Conservation (phyloP, 495 filamentous ascomycete genomes). For the Schizothecium vesticola region DNA sequence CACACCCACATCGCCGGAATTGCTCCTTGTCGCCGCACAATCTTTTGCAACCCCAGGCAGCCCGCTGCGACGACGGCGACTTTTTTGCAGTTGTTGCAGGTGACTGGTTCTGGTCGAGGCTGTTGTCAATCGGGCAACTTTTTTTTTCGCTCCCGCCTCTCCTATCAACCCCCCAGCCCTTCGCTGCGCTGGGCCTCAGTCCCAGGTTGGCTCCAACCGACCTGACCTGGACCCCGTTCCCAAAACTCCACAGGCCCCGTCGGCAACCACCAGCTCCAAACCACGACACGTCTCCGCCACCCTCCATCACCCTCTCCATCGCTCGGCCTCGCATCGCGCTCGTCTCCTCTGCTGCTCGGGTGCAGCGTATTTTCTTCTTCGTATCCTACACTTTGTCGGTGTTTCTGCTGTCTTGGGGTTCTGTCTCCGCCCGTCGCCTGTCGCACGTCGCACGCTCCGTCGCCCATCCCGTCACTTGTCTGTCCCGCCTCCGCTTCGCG, state of each 20-base stretch:
- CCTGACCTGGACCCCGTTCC: conserved; percentile 20
- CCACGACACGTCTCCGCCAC: conserved; percentile 32
- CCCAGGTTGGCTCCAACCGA: too few relatives aligned
- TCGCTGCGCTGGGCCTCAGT: not conserved
- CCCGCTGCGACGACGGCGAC: conserved; percentile 18
- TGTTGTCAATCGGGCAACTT: conserved; percentile 27
- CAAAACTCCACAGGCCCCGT: conserved; percentile 30
- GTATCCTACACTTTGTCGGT: conserved; percentile 5
- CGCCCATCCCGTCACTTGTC: not conserved
- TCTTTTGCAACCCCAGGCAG: not conserved
- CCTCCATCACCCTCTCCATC: conserved; percentile 17
- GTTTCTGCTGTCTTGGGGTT: conserved; percentile 5
- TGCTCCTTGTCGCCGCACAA: not conserved
- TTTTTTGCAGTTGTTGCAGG: conserved; percentile 11
- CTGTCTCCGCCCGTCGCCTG: not conserved
- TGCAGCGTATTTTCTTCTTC: conserved; percentile 4
- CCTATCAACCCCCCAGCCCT: conserved; percentile 15
- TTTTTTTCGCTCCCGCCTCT: conserved; percentile 15
- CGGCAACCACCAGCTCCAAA: conserved; percentile 21
- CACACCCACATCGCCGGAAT: not conserved
- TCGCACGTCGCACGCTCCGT: not conserved
- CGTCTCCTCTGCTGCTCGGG: conserved; percentile 5
- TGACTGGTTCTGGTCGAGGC: conserved; percentile 6
- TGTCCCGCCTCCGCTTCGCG: not conserved
- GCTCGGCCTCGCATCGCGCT: conserved; percentile 14